Evolutionary conservation across 2,329 filamentous ascomycete species (phyloP).

Genomic region (Cladosporium sp.): DNA sequence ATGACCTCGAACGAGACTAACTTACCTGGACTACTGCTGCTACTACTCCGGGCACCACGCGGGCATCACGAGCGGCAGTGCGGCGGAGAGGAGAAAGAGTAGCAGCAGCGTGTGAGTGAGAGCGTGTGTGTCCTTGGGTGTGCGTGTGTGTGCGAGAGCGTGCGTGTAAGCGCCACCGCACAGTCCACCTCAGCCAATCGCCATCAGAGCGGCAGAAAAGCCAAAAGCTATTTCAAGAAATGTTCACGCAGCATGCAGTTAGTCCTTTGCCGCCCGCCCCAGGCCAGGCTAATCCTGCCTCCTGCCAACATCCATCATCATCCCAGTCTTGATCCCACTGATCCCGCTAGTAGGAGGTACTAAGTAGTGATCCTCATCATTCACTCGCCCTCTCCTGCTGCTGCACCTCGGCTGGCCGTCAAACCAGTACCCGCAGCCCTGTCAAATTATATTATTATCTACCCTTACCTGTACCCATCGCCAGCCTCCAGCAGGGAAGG

Average conservation of each 20-base stretch:
- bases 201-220: background rate
- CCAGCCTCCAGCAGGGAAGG: constrained; percentile 6
- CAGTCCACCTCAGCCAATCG: constrained; percentile 6
- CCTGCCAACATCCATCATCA: too few species aligned
- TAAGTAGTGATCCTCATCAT: too few species aligned
- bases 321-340: too few species aligned
- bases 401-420: background rate
- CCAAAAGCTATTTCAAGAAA: constrained; percentile 10
- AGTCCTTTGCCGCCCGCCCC: too few species aligned
- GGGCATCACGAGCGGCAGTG: constrained; percentile 1
- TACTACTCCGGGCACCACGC: background rate
- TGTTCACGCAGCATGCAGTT: constrained; percentile 9
- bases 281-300: constrained; percentile 12
- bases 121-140: too few species aligned
- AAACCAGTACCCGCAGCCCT: constrained; percentile 3
- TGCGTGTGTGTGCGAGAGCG: too few species aligned
- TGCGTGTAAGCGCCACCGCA: constrained; percentile 10
- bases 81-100: too few species aligned
- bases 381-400: too few species aligned
- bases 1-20: too few species aligned
- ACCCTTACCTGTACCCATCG: background rate
- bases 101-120: background rate
- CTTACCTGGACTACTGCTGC: too few species aligned
- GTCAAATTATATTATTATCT: too few species aligned
- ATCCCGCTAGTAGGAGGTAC: too few species aligned